A percentile compares a stretch with the other conserved stretches of the same genome.
These are phyloP conservation scores for Erythrobasidium hasegawianum DNA, from an alignment of 1,284 basidiomycete genomes.

Conservation along the genomic window DNA sequence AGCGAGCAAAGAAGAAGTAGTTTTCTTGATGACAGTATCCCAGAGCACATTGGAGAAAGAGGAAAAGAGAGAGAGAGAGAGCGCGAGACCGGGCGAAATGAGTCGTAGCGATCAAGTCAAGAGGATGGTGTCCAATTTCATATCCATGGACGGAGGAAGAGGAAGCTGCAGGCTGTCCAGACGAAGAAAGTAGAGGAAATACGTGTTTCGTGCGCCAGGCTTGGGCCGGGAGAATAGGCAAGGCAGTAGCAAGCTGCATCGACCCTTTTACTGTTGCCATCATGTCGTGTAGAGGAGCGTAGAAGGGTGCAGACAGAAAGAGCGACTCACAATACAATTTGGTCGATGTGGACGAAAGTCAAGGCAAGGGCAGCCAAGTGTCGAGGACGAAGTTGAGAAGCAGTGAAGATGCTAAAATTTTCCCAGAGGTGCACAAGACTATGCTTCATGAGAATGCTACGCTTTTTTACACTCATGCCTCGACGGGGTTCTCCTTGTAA, in stretches of 20 bases:
- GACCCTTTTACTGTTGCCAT: constrained; percentile 35
- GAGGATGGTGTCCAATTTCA: no score
- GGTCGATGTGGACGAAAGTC: no score
- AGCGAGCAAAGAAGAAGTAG: not conserved
- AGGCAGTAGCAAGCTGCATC: not conserved
- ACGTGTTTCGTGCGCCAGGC: not conserved
- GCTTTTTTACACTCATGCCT: no score
- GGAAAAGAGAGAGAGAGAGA: not conserved
- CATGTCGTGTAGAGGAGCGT: constrained; percentile 3
- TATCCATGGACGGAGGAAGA: no score
- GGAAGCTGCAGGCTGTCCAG: not conserved
- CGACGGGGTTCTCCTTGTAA: constrained; percentile 47
- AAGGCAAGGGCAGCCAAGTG: no score
- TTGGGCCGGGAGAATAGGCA: not conserved
- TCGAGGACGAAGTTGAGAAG: no score
- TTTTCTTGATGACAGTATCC: not conserved
- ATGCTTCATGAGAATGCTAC: no score
- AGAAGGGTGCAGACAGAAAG: not conserved
- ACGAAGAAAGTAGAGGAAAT: not conserved
- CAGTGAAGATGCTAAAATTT: no score
- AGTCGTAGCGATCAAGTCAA: not conserved
- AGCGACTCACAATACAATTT: not conserved
- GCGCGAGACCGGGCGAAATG: no score
- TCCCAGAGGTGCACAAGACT: no score
- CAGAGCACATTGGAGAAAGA: not conserved